These are phyloP conservation scores for Paraphaeosphaeria minitans DNA, from an alignment of 2,329 filamentous ascomycete genomes.

Conservation along the genomic window DNA sequence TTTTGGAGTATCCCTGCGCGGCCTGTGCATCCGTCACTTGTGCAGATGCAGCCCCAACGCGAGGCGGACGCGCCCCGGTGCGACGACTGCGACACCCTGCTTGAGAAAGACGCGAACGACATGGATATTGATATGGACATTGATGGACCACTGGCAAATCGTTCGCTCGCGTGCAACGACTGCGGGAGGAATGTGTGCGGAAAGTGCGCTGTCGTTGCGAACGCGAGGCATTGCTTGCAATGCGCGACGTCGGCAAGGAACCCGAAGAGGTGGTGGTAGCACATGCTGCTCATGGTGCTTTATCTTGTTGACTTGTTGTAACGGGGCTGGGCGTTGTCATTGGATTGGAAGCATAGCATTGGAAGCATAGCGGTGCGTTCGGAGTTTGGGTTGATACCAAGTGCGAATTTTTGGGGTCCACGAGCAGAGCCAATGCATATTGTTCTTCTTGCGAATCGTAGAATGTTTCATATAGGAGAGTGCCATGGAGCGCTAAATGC, in stretches of 20 bases:
- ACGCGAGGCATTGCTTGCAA: slow-evolving; percentile 47
- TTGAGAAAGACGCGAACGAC: slow-evolving; percentile 36
- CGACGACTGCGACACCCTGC: slow-evolving; percentile 51
- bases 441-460: no score
- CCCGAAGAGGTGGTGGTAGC: slow-evolving; percentile 23
- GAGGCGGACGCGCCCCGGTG: slow-evolving; percentile 36
- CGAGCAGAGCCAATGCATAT: background rate
- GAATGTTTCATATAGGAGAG: background rate
- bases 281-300: background rate
- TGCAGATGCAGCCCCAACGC: slow-evolving; percentile 18
- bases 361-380: background rate
- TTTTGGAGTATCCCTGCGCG: slow-evolving; percentile 53
- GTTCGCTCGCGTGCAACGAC: slow-evolving; percentile 43
- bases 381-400: slow-evolving; percentile 2
- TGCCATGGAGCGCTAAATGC: background rate
- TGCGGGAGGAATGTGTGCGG: slow-evolving; percentile 51
- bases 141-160: slow-evolving; percentile 23
- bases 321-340: background rate
- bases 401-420: background rate
- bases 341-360: background rate
- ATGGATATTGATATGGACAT: slow-evolving; percentile 48
- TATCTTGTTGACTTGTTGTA: background rate
- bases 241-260: slow-evolving; percentile 41
- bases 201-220: slow-evolving; percentile 48
- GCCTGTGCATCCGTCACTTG: slow-evolving; percentile 29